A percentile compares a stretch with the other conserved stretches of the same genome.
phyloP scores from a whole-genome alignment of 2,329 filamentous ascomycete species.

The Microdochium trichocladiopsis region DNA sequence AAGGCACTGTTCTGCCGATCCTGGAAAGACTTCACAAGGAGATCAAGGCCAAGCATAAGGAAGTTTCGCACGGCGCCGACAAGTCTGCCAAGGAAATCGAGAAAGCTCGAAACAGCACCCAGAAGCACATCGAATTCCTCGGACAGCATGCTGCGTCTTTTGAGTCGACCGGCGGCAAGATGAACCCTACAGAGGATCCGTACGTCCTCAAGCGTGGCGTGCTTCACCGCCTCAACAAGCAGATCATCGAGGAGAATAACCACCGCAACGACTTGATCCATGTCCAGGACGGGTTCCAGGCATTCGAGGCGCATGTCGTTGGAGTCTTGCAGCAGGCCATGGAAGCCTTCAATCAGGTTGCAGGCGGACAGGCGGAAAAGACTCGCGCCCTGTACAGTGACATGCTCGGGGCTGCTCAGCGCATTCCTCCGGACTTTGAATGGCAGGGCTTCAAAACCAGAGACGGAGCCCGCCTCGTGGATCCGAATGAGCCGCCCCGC shows the following conservation, averaged over 20 bases:
- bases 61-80: slow-evolving; percentile 70
- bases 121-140: slow-evolving; percentile 94
- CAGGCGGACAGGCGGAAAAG: slow-evolving; percentile 75
- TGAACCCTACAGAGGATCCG: slow-evolving; percentile 71
- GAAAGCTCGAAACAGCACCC: slow-evolving; percentile 75
- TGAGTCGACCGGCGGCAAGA: slow-evolving; percentile 66
- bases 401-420: slow-evolving; percentile 70
- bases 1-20: slow-evolving; percentile 76
- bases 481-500: slow-evolving; percentile 68
- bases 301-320: slow-evolving; percentile 82
- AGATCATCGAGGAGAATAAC: slow-evolving; percentile 93
- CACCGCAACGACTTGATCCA: slow-evolving; percentile 85
- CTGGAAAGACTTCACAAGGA: slow-evolving; percentile 89
- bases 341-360: slow-evolving; percentile 74
- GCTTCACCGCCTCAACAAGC: slow-evolving; percentile 77
- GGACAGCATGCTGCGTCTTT: slow-evolving; percentile 77
- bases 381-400: slow-evolving; percentile 75
- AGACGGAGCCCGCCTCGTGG: slow-evolving; percentile 65
- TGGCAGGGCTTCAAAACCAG: slow-evolving; percentile 80
- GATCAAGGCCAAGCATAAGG: slow-evolving; percentile 94
- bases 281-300: slow-evolving; percentile 83
- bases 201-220: slow-evolving; percentile 82
- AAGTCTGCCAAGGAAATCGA: slow-evolving; percentile 89
- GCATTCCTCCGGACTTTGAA: slow-evolving; percentile 78
- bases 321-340: slow-evolving; percentile 76